A percentile compares a stretch with the other conserved stretches of the same genome.
Evolutionary conservation across 2,329 filamentous ascomycete genomes (phyloP).

Genomic region (Xylaria multiplex): DNA sequence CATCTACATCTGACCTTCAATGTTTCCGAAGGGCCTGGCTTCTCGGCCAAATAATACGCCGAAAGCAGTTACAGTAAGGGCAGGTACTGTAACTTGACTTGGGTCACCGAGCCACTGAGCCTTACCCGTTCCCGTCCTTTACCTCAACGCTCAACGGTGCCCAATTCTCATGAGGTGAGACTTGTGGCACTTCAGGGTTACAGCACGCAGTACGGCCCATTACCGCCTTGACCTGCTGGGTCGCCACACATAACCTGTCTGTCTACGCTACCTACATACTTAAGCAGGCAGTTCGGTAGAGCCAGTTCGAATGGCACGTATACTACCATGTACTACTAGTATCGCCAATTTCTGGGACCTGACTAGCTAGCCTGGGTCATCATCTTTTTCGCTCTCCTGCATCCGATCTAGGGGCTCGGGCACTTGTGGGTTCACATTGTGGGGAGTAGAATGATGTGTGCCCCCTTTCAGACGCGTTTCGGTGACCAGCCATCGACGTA

Average conservation of each 20-base stretch:
- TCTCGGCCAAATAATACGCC: constrained; percentile 24
- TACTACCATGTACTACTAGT: neutral
- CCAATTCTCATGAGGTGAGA: constrained; percentile 23
- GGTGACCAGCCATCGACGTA: neutral
- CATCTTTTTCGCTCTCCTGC: neutral
- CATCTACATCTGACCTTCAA: neutral
- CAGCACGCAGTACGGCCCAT: neutral
- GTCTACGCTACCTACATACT: too few relatives aligned
- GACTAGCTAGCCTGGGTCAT: constrained; percentile 4
- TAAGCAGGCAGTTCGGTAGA: neutral
- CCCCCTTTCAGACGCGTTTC: neutral
- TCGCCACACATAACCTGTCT: neutral
- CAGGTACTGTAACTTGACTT: neutral
- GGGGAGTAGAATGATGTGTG: neutral
- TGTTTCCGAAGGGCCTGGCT: constrained; percentile 3
- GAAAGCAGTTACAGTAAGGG: constrained; percentile 13
- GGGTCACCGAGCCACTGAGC: constrained; percentile 13
- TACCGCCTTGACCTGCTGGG: constrained; percentile 2
- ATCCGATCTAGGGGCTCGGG: constrained; percentile 8
- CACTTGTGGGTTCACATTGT: constrained; percentile 8
- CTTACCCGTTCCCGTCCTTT: neutral
- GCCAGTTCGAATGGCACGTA: neutral
- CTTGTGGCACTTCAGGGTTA: constrained; percentile 20
- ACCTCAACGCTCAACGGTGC: neutral
- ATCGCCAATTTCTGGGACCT: constrained; percentile 5